Evolutionary conservation across 129 eudicot genomes (phyloP).

Genomic region (Helianthus tuberosus): DNA sequence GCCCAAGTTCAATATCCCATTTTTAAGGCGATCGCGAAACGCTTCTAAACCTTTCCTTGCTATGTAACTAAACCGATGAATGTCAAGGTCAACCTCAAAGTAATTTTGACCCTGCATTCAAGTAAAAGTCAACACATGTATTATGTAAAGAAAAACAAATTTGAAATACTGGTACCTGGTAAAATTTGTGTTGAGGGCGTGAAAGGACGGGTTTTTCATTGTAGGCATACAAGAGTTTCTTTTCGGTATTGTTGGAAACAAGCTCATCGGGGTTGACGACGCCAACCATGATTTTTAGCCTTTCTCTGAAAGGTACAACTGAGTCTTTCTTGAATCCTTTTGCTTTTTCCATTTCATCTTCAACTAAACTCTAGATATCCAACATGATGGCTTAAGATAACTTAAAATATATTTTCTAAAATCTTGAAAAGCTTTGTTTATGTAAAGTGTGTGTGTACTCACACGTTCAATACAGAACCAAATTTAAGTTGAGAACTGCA

Average conservation of each 20-base stretch:
- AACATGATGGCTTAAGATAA: slow-evolving; percentile 9
- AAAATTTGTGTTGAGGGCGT: slow-evolving; percentile 94
- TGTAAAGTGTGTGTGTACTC: no score
- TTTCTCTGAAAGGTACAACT: slow-evolving; percentile 68
- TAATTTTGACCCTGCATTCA: slow-evolving; percentile 70
- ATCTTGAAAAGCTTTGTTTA: background rate
- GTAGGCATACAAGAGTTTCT: slow-evolving; percentile 79
- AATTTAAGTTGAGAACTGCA: no score
- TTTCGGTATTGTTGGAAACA: slow-evolving; percentile 70
- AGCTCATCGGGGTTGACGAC: slow-evolving; percentile 87
- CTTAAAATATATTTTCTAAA: background rate
- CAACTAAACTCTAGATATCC: slow-evolving; percentile 60
- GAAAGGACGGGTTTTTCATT: slow-evolving; percentile 94
- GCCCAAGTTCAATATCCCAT: slow-evolving; percentile 73
- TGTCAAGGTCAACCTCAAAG: slow-evolving; percentile 89
- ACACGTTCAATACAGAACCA: no score
- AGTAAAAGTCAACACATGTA: background rate
- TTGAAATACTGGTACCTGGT: slow-evolving; percentile 56
- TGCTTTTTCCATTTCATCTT: slow-evolving; percentile 69
- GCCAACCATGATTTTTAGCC: slow-evolving; percentile 84
- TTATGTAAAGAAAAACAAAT: background rate
- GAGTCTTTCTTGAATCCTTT: slow-evolving; percentile 72
- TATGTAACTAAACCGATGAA: slow-evolving; percentile 83
- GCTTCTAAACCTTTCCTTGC: slow-evolving; percentile 89
- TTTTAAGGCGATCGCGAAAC: slow-evolving; percentile 66